A percentile compares a stretch with the other conserved stretches of the same genome.
Conservation (phyloP, 2,329 filamentous ascomycete species). For the Colletotrichum agaves region DNA sequence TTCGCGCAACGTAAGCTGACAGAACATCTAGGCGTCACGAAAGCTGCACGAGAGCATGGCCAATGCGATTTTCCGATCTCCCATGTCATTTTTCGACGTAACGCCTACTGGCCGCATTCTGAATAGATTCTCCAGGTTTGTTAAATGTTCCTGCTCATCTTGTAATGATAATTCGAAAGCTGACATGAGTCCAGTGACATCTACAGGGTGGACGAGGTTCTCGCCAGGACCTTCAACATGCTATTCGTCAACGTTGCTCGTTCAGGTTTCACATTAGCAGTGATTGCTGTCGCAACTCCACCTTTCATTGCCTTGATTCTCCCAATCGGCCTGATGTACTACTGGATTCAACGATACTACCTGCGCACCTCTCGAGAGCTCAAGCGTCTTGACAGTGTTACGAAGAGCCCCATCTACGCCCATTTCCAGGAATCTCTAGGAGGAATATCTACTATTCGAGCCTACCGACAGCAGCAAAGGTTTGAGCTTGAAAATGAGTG, state of each 20-base stretch:
- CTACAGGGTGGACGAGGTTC: constrained; percentile 88
- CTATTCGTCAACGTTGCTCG: constrained; percentile 80
- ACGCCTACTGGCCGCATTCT: constrained; percentile 96
- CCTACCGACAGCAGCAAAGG: constrained; percentile 87
- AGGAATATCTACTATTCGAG: constrained; percentile 93
- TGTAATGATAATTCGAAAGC: neutral
- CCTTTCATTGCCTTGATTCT: constrained; percentile 83
- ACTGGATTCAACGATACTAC: constrained; percentile 97
- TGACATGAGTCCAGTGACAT: constrained; percentile 66
- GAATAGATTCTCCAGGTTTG: constrained; percentile 92
- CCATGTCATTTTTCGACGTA: constrained; percentile 99
- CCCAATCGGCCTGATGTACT: constrained; percentile 82
- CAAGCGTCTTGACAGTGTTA: constrained; percentile 95
- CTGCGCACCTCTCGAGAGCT: constrained; percentile 94
- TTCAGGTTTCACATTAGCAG: constrained; percentile 83
- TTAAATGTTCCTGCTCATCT: constrained; percentile 35
- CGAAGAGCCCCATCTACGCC: constrained; percentile 94
- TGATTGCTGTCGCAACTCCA: constrained; percentile 86
- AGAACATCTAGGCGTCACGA: constrained; percentile 75
- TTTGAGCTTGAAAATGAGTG: constrained; percentile 97
- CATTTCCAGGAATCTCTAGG: constrained; percentile 98
- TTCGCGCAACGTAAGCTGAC: neutral
- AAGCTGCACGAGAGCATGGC: constrained; percentile 99
- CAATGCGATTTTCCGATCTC: constrained; percentile 94
- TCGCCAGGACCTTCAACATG: constrained; percentile 99